Percentiles rank a stretch among this genome's conserved stretches.
Evolutionary conservation across 371 early-diverging fungal genomes (phyloP).

Genomic region (Syncephalis plumigaleata): DNA sequence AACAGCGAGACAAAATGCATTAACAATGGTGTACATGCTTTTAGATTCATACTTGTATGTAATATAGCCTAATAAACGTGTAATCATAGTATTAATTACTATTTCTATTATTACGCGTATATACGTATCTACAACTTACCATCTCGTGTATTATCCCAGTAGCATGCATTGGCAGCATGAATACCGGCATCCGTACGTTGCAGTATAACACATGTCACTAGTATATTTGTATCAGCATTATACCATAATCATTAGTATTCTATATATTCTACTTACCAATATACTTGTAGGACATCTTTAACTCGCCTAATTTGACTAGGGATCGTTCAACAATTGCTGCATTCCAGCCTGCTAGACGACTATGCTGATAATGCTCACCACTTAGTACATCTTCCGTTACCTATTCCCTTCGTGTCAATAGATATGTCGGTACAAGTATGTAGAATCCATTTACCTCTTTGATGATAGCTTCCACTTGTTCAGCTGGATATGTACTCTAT

Average conservation of each 20-base stretch:
- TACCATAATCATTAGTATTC: not conserved
- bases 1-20: no score
- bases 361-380: not conserved
- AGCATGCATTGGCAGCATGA: not conserved
- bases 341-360: not conserved
- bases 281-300: not conserved
- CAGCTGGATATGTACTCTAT: no score
- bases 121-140: not conserved
- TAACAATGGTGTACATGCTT: no score
- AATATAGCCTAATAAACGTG: no score
- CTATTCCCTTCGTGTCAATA: no score
- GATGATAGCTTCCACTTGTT: no score
- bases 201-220: not conserved
- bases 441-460: no score
- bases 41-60: no score
- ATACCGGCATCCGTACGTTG: not conserved
- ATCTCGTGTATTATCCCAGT: slow-evolving; percentile 1
- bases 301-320: not conserved
- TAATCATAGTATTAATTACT: no score
- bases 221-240: not conserved
- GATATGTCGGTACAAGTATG: no score
- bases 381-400: no score
- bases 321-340: not conserved
- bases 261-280: not conserved
- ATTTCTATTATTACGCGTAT: no score